Evolutionary conservation across 768 basidiomycete genomes (phyloP), one percentile per base, ranked within the genome.

Genomic region (Russula sp.): DNA sequence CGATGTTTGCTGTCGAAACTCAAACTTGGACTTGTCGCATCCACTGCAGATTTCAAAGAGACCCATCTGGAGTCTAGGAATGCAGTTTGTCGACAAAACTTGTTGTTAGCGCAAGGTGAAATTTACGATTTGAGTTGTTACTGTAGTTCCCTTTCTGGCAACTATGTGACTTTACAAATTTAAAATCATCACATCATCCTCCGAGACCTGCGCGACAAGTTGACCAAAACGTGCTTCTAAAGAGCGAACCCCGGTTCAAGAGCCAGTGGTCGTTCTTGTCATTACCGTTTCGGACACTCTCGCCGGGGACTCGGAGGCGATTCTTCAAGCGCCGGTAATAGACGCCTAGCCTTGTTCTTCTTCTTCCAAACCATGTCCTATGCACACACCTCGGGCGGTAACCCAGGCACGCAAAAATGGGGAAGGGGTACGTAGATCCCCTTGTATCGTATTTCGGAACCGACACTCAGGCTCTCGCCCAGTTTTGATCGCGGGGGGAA

Each of bases 401-500:
- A 49, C 40, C 63, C 63, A 60, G 63, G 63, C 63, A 60, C 63
- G 31, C 63, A 60, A 58, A 64, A 60, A 64, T 64, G 63, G 63
- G 63, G 63, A 27, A 64, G 63, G 49, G 63, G 63, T 56, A 60
- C 53, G 63, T 55, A 22, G n/a, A 64, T 60, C 45, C 14, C 53
- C 58, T 44, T 54, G 48, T 64, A 53, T 56, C 53, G 59, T 49
- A 55, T 50, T 4, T 27, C 3, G 47, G 59, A 60, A 59, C 63
- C 63, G 63, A 39, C 59, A 51, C 63, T 56, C 48, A 64, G 63
- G 63, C 63, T 60, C 63, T 60, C 34, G 18, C 18, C 58, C 65
- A 95, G 92, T 92, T 45, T 74, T 92, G 67, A 86, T 94, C 68
- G 89, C 87, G 70, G 92, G 92, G 57, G 92, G 92, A 56, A 91